phyloP scores from a whole-genome alignment of 1,284 basidiomycete species.

The Malassezia caprae region DNA sequence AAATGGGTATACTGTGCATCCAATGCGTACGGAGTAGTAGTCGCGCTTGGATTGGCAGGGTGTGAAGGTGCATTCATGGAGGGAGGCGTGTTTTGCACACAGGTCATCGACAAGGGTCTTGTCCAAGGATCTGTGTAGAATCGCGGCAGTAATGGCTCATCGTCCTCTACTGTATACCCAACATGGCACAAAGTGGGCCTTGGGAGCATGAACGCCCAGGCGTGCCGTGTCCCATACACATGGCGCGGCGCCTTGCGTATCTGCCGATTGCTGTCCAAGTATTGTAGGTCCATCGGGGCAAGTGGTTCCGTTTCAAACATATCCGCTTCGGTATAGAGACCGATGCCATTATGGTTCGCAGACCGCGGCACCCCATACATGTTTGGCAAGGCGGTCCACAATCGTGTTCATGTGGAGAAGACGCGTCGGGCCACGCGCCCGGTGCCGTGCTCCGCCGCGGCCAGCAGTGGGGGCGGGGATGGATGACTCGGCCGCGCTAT shows the following conservation, averaged over 20 bases:
- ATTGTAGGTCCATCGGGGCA: neutral
- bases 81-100: neutral
- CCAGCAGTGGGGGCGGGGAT: neutral
- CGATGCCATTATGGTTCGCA: neutral
- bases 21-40: neutral
- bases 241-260: neutral
- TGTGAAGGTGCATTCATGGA: neutral
- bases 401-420: constrained; percentile 2
- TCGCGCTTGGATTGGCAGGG: neutral
- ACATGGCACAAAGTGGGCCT: neutral
- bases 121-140: neutral
- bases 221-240: neutral
- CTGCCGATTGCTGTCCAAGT: neutral
- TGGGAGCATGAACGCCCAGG: neutral
- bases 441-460: neutral
- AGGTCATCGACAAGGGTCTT: neutral
- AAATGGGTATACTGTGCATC: neutral
- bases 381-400: neutral
- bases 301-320: neutral
- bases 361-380: neutral
- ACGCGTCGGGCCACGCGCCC: neutral
- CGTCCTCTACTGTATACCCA: neutral
- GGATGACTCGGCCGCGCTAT: neutral
- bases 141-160: neutral
- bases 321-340: neutral